These are phyloP conservation scores for Capsella bursapastoris DNA, from an alignment of 345 rosid genomes.

Conservation along the genomic window DNA sequence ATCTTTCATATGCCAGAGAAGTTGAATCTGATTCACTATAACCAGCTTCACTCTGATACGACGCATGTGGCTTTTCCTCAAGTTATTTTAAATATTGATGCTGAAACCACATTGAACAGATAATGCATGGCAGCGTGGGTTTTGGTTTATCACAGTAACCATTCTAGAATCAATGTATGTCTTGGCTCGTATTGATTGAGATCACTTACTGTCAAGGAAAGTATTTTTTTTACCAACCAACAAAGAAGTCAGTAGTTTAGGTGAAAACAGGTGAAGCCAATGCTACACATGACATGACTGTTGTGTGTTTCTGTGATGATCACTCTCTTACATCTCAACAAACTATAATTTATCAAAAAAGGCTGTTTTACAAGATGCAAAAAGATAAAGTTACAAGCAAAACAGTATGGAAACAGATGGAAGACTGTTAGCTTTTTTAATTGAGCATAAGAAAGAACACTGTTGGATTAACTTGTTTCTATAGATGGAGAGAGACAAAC, in stretches of 20 bases:
- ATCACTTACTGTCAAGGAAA: not conserved
- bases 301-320: not conserved
- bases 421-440: conserved; percentile 18
- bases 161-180: not conserved
- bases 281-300: not conserved
- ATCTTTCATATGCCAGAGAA: conserved; percentile 12
- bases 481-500: conserved; percentile 2
- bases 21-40: conserved; percentile 44
- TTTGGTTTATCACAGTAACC: conserved; percentile 5
- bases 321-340: conserved; percentile 29
- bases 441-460: conserved; percentile 7
- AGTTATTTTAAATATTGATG: not conserved
- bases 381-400: not conserved
- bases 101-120: conserved; percentile 17
- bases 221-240: conserved; percentile 13
- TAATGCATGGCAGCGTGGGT: not conserved
- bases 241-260: conserved; percentile 24
- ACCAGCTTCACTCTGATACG: conserved; percentile 18
- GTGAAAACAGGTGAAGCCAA: conserved; percentile 29
- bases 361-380: conserved; percentile 8
- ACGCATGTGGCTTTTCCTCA: not conserved
- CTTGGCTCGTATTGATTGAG: not conserved
- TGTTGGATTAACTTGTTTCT: conserved; percentile 6
- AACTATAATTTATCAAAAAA: not conserved
- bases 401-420: conserved; percentile 1